These are phyloP conservation scores for Solanum chaucha DNA, from an alignment of 257 asterid genomes.

Conservation along the genomic window DNA sequence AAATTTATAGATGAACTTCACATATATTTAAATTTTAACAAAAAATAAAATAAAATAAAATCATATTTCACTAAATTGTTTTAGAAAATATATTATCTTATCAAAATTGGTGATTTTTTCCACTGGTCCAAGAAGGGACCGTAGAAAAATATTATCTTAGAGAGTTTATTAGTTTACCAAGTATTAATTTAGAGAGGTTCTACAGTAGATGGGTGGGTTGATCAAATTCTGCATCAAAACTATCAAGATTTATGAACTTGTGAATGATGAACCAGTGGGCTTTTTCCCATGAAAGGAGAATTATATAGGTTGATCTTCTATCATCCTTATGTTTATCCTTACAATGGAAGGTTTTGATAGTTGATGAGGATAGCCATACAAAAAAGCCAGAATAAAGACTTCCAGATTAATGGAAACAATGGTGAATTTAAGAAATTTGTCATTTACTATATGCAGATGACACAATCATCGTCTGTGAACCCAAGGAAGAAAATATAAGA, in stretches of 20 bases:
- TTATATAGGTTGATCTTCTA: not conserved
- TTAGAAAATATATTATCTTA: too few species aligned
- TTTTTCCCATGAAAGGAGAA: not conserved
- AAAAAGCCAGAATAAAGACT: not conserved
- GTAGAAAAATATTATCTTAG: too few species aligned
- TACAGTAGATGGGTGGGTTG: not conserved
- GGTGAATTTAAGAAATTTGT: not conserved
- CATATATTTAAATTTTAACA: too few species aligned
- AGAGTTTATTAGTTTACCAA: too few species aligned
- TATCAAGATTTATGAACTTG: not conserved
- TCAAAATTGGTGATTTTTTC: too few species aligned
- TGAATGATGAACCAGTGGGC: not conserved
- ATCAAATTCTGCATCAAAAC: not conserved
- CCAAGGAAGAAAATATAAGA: not conserved
- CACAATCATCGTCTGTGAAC: not conserved
- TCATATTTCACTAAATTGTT: too few species aligned
- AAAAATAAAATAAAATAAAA: too few species aligned
- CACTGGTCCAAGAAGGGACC: too few species aligned
- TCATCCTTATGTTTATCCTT: not conserved
- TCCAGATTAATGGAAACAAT: not conserved
- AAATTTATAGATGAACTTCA: too few species aligned
- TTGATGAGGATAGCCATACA: not conserved
- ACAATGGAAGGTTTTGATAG: not conserved
- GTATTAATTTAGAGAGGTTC: too few species aligned
- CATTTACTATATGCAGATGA: not conserved